A percentile compares a stretch with the other conserved stretches of the same genome.
Evolutionary conservation across 768 basidiomycete species (phyloP).

Genomic region (Amanita fuliginea): DNA sequence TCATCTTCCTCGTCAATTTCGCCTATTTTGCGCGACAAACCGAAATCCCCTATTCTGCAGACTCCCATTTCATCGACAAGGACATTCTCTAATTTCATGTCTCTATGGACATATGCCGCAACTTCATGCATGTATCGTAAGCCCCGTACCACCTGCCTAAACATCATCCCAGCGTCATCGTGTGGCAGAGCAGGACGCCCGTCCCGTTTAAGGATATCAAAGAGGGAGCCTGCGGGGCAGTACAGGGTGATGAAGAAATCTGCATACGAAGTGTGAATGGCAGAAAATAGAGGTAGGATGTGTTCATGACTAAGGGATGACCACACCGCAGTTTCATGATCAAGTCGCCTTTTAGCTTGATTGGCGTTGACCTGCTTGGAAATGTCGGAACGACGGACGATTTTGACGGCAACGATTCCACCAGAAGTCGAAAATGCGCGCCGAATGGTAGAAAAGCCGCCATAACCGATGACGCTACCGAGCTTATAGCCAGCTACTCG

Average conservation of each 20-base stretch:
- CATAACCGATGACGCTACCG: conserved; percentile 65
- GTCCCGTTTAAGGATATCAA: conserved; percentile 69
- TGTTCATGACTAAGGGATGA: conserved; percentile 72
- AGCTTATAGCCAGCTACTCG: conserved; percentile 62
- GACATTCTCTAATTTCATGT: conserved; percentile 96
- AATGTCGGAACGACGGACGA: conserved; percentile 52
- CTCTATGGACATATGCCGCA: conserved; percentile 76
- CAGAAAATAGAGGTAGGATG: conserved; percentile 72
- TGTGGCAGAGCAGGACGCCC: conserved; percentile 57
- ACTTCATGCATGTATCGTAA: conserved; percentile 75
- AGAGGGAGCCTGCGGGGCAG: conserved; percentile 79
- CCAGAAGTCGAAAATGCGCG: conserved; percentile 56
- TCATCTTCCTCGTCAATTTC: conserved; percentile 27
- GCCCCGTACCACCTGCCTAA: conserved; percentile 76
- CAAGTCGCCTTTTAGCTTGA: conserved; percentile 41
- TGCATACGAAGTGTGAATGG: conserved; percentile 44
- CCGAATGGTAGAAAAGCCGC: conserved; percentile 74
- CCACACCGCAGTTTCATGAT: conserved; percentile 69
- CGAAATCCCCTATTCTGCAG: conserved; percentile 84
- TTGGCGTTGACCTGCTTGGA: conserved; percentile 38
- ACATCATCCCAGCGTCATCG: conserved; percentile 78
- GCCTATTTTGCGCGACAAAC: conserved; percentile 61
- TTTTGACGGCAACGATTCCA: conserved; percentile 71
- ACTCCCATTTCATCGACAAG: conserved; percentile 81
- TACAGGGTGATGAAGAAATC: conserved; percentile 76